phyloP scores from a whole-genome alignment of 1,284 basidiomycete genomes.

The Marasmius fiardii region DNA sequence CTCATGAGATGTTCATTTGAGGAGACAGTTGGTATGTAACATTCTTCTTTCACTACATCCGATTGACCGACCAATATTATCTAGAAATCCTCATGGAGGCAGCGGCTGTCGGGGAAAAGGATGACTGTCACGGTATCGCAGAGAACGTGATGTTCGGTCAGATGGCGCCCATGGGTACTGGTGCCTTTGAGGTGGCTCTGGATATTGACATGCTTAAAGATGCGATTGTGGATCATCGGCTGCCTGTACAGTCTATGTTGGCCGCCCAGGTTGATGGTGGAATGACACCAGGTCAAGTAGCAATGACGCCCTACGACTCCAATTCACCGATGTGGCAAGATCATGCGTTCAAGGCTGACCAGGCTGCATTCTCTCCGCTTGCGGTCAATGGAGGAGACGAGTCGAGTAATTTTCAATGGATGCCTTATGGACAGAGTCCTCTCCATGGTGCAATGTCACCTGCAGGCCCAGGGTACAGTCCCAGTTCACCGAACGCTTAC shows the following conservation, averaged over 20 bases:
- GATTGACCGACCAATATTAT: constrained; percentile 99
- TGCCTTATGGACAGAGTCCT: constrained; percentile 82
- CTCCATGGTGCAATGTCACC: constrained; percentile 81
- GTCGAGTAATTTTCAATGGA: constrained; percentile 65
- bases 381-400: constrained; percentile 87
- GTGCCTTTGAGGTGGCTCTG: constrained; percentile 92
- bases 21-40: neutral
- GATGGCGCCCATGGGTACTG: constrained; percentile 97
- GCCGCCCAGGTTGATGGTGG: constrained; percentile 79
- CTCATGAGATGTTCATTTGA: neutral
- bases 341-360: constrained; percentile 74
- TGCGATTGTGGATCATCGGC: constrained; percentile 94
- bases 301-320: constrained; percentile 94
- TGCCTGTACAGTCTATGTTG: constrained; percentile 86
- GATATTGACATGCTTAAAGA: constrained; percentile 99
- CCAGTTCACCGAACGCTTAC: constrained; percentile 79
- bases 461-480: constrained; percentile 74
- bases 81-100: constrained; percentile 98
- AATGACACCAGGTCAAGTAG: constrained; percentile 88
- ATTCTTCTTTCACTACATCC: constrained; percentile 88
- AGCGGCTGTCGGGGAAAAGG: constrained; percentile 95
- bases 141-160: constrained; percentile 99
- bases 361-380: constrained; percentile 92
- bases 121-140: constrained; percentile 96
- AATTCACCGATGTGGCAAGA: constrained; percentile 82